Evolutionary conservation across 2,329 filamentous ascomycete species (phyloP).

Genomic region (Mycogone perniciosa): DNA sequence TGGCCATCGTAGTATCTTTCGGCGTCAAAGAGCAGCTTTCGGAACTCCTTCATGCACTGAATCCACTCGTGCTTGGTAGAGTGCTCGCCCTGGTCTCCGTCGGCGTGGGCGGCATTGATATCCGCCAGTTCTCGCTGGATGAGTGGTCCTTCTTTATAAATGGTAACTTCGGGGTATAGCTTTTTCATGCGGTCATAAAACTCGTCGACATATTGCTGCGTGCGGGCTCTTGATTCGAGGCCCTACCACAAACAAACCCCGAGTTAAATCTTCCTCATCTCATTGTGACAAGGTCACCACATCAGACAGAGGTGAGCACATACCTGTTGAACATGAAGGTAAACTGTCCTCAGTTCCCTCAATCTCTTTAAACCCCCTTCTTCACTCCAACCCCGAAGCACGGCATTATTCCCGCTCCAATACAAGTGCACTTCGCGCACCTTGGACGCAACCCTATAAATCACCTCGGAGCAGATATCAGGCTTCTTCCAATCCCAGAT

Average conservation of each 20-base stretch:
- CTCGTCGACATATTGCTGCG: constrained; percentile 13
- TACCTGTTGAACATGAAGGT: constrained; percentile 18
- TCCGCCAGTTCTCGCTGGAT: constrained; percentile 5
- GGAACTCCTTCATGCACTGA: constrained; percentile 21
- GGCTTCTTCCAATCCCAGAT: constrained; percentile 25
- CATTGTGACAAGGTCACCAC: no score
- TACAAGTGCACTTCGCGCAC: constrained; percentile 20
- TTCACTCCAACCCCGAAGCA: constrained; percentile 27
- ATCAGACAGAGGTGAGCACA: neutral
- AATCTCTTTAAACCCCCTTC: constrained; percentile 20
- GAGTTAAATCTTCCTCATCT: no score
- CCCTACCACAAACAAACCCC: constrained; percentile 6
- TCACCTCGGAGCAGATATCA: constrained; percentile 23
- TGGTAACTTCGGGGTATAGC: constrained; percentile 8
- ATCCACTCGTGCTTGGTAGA: constrained; percentile 22
- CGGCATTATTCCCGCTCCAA: constrained; percentile 28
- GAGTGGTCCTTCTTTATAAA: constrained; percentile 10
- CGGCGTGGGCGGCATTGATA: neutral
- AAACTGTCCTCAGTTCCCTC: constrained; percentile 19
- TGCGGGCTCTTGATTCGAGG: constrained; percentile 14
- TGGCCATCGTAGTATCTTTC: constrained; percentile 10
- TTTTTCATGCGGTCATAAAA: constrained; percentile 15
- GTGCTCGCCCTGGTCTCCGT: constrained; percentile 13
- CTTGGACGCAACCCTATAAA: constrained; percentile 13
- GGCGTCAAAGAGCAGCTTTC: constrained; percentile 16